Percentiles rank a stretch among this genome's conserved stretches.
These are phyloP conservation scores for Penicillium robsamsonii DNA, from an alignment of 495 filamentous ascomycete species.

Conservation along the genomic window DNA sequence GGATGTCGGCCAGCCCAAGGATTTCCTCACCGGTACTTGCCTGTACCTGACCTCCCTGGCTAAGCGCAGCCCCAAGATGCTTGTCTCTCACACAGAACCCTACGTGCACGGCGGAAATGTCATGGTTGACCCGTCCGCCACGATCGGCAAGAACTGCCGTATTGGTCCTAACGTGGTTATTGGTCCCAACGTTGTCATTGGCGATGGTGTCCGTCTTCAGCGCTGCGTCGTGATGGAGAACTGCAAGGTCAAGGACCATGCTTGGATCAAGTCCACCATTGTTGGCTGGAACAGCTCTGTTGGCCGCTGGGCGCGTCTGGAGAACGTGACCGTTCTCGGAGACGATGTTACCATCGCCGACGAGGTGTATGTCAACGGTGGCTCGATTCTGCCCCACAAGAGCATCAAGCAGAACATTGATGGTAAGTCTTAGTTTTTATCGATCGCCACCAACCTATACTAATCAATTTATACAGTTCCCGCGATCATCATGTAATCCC, in stretches of 20 bases:
- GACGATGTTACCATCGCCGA: constrained; percentile 99
- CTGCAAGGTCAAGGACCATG: constrained; percentile 96
- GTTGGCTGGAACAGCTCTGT: constrained; percentile 98
- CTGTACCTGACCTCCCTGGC: constrained; percentile 92
- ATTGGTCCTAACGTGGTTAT: constrained; percentile 98
- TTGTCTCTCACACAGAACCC: constrained; percentile 69
- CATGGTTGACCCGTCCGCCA: constrained; percentile 89
- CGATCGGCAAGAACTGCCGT: constrained; percentile 97
- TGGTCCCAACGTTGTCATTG: constrained; percentile 89
- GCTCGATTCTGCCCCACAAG: constrained; percentile 95
- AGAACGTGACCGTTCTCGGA: constrained; percentile 95
- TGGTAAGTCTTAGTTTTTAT: constrained; percentile 47
- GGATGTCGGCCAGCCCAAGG: constrained; percentile 99
- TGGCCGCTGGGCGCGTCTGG: constrained; percentile 91
- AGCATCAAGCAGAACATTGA: constrained; percentile 99
- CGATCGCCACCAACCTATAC: not conserved
- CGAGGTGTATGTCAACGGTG: constrained; percentile 98
- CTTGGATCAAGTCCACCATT: constrained; percentile 99
- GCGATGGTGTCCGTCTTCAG: constrained; percentile 93
- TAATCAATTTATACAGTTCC: constrained; percentile 51
- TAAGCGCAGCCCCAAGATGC: constrained; percentile 86
- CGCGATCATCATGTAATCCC: constrained; percentile 79
- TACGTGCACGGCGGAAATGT: constrained; percentile 96
- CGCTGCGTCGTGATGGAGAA: constrained; percentile 86
- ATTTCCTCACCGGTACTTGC: constrained; percentile 96